Evolutionary conservation across 805 yeast genomes (phyloP), one percentile per base, ranked within the genome.

Genomic region (Blastobotrys parvus): DNA sequence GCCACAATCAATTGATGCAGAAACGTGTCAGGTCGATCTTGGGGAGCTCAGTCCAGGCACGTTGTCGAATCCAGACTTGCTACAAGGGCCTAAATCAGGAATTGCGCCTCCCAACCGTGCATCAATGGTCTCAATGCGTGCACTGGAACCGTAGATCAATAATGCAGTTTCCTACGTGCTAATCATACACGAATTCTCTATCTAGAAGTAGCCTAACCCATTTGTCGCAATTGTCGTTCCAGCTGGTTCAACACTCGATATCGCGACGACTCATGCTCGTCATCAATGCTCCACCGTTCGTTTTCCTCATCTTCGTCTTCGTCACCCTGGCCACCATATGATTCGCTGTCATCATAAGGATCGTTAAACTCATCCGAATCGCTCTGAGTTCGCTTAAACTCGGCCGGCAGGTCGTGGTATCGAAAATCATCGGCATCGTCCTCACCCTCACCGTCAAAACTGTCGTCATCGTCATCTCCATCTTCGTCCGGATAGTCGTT

Each of bases 401-500:
- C 40, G 29, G 7, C 29, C 10, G 29, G 29, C 11, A 25, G 7
- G 7, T 25, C 11, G 7, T 25, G 10, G 29, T 25, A 11, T 25
- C 29, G 29, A 25, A 8, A 25, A n/a, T n/a, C n/a, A 4, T 57
- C 57, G n/a, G 63, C 48, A 6, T 39, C 69, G 31, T 60, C 62
- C 13, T 62, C 64, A 42, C 53, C 67, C 3, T 56, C 69, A 15
- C 60, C 66, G 19, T 61, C 63, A 8, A 66, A 66, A 35, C 62
- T 59, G 3, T 64, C 49, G 18, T 65, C 78, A 8, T 13, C 22
- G 20, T n/a, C 21, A 15, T 5, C 36, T 7, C 78, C 87, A 49
- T 87, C 96, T 56, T 89, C 96, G 37, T 87, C 95, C 0, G 97
- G 97, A 56, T 90, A 90, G 56, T 90, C 97, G 61, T 92, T 90